Percentiles rank a stretch among this genome's conserved stretches.
Evolutionary conservation across 768 basidiomycete genomes (phyloP).

Genomic region (Serendipita sp.): DNA sequence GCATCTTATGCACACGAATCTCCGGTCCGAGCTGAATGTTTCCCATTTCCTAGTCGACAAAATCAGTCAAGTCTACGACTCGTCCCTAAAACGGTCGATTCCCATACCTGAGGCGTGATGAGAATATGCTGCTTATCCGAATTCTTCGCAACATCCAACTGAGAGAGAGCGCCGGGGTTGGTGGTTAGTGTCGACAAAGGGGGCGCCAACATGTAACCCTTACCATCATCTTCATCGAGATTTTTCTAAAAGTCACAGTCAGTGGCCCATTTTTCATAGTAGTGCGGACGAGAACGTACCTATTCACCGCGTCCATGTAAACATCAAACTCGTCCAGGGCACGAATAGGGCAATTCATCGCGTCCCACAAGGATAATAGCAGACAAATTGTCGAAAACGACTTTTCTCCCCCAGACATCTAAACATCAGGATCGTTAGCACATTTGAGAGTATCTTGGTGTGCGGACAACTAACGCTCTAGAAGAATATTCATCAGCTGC

Average conservation of each 20-base stretch:
- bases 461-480: not conserved
- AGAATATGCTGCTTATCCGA: slow-evolving; percentile 87
- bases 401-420: slow-evolving; percentile 87
- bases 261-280: not conserved
- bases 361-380: slow-evolving; percentile 88
- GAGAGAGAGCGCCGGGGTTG: slow-evolving; percentile 4
- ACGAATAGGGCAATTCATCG: slow-evolving; percentile 82
- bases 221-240: slow-evolving; percentile 93
- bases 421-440: slow-evolving; percentile 13
- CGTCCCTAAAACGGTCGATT: not conserved
- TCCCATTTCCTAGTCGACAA: slow-evolving; percentile 42
- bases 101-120: slow-evolving; percentile 66
- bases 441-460: not conserved
- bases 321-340: slow-evolving; percentile 86
- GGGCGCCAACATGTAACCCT: slow-evolving; percentile 11
- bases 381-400: slow-evolving; percentile 93
- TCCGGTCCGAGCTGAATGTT: slow-evolving; percentile 47
- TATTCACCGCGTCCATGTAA: slow-evolving; percentile 87
- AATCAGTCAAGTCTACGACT: not conserved
- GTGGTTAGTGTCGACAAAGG: not conserved
- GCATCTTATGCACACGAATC: slow-evolving; percentile 61
- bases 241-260: slow-evolving; percentile 34
- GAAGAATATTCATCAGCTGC: no score
- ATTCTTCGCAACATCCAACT: slow-evolving; percentile 81
- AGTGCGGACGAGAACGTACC: not conserved